These are phyloP conservation scores for Starmerella sirachaensis DNA, from an alignment of 805 yeast species.

Conservation along the genomic window DNA sequence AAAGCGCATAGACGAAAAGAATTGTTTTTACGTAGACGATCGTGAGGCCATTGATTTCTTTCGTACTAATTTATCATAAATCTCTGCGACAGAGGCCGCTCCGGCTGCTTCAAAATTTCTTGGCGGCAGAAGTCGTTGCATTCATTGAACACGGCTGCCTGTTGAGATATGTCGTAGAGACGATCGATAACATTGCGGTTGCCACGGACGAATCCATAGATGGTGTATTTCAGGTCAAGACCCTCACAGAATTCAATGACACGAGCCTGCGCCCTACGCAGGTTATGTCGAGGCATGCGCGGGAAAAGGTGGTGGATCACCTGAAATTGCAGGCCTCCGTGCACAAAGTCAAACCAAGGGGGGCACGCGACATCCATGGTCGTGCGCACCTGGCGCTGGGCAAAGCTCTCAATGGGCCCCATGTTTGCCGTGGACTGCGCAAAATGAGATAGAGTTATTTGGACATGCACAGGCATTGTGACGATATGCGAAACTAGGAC, in stretches of 20 bases:
- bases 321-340: conserved; percentile 88
- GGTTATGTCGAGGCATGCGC: conserved; percentile 75
- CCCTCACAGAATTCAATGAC: conserved; percentile 65
- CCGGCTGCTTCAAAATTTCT: conserved; percentile 28
- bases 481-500: conserved; percentile 64
- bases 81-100: no score
- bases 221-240: conserved; percentile 67
- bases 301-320: conserved; percentile 87
- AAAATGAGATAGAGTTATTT: conserved; percentile 78
- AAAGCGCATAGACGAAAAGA: no score
- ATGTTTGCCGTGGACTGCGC: conserved; percentile 88
- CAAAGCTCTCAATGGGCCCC: conserved; percentile 68
- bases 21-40: no score
- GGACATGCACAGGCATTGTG: conserved; percentile 89
- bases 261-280: conserved; percentile 58
- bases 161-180: conserved; percentile 64
- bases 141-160: conserved; percentile 62
- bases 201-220: conserved; percentile 74
- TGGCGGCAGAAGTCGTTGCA: conserved; percentile 54
- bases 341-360: conserved; percentile 78
- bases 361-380: conserved; percentile 96
- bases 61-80: no score
- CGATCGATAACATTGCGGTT: conserved; percentile 58
- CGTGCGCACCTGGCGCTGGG: conserved; percentile 70
- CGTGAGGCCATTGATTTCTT: no score